These are phyloP conservation scores for Phytophthora constricta DNA, from an alignment of 352 stramenopile genomes.

Conservation along the genomic window DNA sequence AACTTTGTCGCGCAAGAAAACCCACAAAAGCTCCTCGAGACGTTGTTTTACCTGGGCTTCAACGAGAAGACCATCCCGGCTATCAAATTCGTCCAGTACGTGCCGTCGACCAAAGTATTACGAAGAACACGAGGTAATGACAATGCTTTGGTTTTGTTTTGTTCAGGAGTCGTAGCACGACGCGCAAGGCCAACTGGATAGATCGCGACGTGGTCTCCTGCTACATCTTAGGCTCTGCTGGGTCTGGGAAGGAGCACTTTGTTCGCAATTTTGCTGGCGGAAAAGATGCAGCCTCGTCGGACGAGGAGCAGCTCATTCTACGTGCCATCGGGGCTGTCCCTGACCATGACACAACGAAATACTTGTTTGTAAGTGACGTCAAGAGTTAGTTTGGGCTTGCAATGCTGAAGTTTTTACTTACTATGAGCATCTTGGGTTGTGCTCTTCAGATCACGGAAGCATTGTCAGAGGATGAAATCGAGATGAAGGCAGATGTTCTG, in stretches of 20 bases:
- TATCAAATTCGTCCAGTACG: slow-evolving; percentile 71
- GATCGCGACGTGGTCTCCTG: slow-evolving; percentile 78
- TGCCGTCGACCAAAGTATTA: slow-evolving; percentile 1
- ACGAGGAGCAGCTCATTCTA: slow-evolving; percentile 51
- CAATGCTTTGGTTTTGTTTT: slow-evolving; percentile 7
- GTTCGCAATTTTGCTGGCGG: slow-evolving; percentile 57
- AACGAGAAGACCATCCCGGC: slow-evolving; percentile 73
- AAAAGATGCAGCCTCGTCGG: slow-evolving; percentile 28
- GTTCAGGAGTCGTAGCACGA: slow-evolving; percentile 57
- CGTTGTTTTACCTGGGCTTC: slow-evolving; percentile 85
- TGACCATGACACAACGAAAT: slow-evolving; percentile 62
- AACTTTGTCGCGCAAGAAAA: slow-evolving; percentile 81
- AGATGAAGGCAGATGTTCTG: slow-evolving; percentile 75
- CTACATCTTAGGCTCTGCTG: slow-evolving; percentile 61
- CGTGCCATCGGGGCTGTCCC: slow-evolving; percentile 64
- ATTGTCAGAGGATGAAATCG: slow-evolving; percentile 65
- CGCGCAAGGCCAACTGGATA: slow-evolving; percentile 60
- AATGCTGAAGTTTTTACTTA: too few species aligned
- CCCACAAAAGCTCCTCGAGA: slow-evolving; percentile 74
- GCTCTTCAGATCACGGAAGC: slow-evolving; percentile 64
- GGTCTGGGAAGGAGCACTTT: slow-evolving; percentile 62
- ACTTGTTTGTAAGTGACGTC: slow-evolving; percentile 75
- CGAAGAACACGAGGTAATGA: neutral
- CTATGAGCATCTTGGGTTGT: slow-evolving; percentile 12
- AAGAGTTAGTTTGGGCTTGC: too few species aligned